Percentiles rank a stretch among this genome's conserved stretches.
phyloP scores from a whole-genome alignment of 2,329 filamentous ascomycete species.

The Alternaria sp. region DNA sequence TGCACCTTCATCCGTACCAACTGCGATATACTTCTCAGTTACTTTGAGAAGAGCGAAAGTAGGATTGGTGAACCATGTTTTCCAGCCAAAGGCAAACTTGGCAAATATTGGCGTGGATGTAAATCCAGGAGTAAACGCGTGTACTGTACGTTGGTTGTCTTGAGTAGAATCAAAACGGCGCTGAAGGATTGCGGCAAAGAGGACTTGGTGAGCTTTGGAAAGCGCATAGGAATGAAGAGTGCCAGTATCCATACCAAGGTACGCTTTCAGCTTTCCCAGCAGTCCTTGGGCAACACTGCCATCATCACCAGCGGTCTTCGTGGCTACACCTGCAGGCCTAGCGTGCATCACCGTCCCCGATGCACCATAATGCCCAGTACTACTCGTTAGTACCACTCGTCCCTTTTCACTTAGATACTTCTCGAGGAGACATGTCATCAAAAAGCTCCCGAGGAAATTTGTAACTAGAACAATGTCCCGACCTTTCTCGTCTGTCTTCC shows the following conservation, averaged over 20 bases:
- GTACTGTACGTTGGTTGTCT: conserved; percentile 2
- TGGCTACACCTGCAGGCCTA: background rate
- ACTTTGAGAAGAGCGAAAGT: conserved; percentile 19
- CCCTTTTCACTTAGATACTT: conserved; percentile 9
- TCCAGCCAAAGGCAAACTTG: conserved; percentile 19
- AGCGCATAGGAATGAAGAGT: conserved; percentile 9
- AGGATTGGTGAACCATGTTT: conserved; percentile 18
- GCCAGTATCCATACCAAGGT: background rate
- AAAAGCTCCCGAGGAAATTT: conserved; percentile 25
- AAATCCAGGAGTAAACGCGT: conserved; percentile 22
- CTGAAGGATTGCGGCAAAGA: conserved; percentile 21
- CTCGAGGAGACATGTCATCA: conserved; percentile 26
- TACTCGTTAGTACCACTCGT: conserved; percentile 25
- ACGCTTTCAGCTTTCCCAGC: background rate
- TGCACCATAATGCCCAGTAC: conserved; percentile 12
- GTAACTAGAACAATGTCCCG: conserved; percentile 19
- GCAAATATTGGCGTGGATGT: conserved; percentile 21
- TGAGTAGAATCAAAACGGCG: conserved; percentile 4
- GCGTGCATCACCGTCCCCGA: background rate
- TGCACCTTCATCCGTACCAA: conserved; percentile 20
- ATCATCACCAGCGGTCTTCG: background rate
- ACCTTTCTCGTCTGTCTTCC: conserved; percentile 12
- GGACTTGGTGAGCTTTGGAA: conserved; percentile 26
- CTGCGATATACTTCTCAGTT: conserved; percentile 16
- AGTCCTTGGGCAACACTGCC: background rate